Base-by-base conservation (phyloP, 148 eudicot species). In the Pouteria glomerata region DNA sequence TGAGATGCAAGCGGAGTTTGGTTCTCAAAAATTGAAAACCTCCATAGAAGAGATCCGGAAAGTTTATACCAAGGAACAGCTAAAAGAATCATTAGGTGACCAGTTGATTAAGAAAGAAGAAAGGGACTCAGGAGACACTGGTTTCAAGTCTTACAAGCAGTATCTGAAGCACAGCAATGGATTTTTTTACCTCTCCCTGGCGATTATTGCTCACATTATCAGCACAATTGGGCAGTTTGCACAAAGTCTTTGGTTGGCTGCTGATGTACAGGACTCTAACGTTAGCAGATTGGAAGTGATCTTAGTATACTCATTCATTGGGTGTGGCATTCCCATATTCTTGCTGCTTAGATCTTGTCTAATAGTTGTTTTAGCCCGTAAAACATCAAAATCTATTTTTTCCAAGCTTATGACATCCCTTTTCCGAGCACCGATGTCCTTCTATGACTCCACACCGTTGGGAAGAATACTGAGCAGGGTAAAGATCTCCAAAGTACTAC, bases 381-480 rank as follows among this genome's bases (percentile, higher is more conserved):
- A 68, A n/a, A 63, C 92, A 47, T 88, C 92, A 27, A 51, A 68
- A 67, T 58, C 86, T 1, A 74, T 85, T 52, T 88, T 88, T 62
- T 78, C 82, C 14, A 73, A 80, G 71, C 56, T 88, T 23, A 51
- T 85, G 61, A 72, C 61, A 53, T 81, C 86, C 18, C 76, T 88
- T 29, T 83, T 88, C 74, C 79, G 84, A 63, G 92, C 92, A 24
- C 89, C 89, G 3, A 88, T 83, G 86, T 79, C 85, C 13, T 88
- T 81, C 77, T 88, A 75, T 72, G 92, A 88, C 73, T 78, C 87
- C 34, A 88, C 89, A 1, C 92, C 92, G 14, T 56, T 88, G 19
- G 92, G 92, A 72, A 69, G 92, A 74, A 88, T 88, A 73, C 79
- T 85, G 4, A 85, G 85, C 57, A 79, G 92, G 81, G 89, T 88